Conservation (phyloP, 2,329 filamentous ascomycete species). For the Trichoderma atroviride region DNA sequence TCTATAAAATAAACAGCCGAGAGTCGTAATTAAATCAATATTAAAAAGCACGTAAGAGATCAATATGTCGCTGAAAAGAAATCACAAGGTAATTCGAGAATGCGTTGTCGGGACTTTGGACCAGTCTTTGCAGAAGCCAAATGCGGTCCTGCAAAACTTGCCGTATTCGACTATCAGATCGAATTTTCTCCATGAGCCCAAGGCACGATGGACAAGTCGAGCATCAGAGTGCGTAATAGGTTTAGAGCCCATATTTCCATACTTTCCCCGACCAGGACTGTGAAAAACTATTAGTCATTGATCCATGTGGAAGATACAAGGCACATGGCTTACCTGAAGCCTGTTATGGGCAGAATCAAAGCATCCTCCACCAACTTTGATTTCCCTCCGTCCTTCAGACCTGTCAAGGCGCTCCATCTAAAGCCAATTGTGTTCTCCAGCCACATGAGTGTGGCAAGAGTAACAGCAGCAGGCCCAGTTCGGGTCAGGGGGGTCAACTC, state of each 20-base stretch:
- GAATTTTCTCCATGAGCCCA: constrained; percentile 33
- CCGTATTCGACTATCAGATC: constrained; percentile 31
- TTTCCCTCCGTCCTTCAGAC: constrained; percentile 31
- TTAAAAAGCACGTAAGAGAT: neutral
- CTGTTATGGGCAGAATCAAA: constrained; percentile 33
- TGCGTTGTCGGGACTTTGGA: constrained; percentile 27
- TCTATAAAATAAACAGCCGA: neutral
- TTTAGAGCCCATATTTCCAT: constrained; percentile 34
- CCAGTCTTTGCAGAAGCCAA: constrained; percentile 32
- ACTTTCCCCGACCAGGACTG: constrained; percentile 32
- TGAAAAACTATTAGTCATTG: neutral
- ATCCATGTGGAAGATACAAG: no score
- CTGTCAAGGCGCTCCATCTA: constrained; percentile 33
- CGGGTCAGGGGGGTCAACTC: constrained; percentile 30
- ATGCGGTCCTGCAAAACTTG: constrained; percentile 33
- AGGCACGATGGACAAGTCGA: constrained; percentile 31
- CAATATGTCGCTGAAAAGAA: neutral
- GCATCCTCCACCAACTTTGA: constrained; percentile 32
- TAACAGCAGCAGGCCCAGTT: constrained; percentile 34
- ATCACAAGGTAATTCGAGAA: neutral
- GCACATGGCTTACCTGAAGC: constrained; percentile 31
- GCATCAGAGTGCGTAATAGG: constrained; percentile 31
- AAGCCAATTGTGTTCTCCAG: constrained; percentile 29
- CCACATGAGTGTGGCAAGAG: constrained; percentile 30
- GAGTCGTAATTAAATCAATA: neutral